phyloP scores from a whole-genome alignment of 495 filamentous ascomycete species.

The Penicillium samsonianum region DNA sequence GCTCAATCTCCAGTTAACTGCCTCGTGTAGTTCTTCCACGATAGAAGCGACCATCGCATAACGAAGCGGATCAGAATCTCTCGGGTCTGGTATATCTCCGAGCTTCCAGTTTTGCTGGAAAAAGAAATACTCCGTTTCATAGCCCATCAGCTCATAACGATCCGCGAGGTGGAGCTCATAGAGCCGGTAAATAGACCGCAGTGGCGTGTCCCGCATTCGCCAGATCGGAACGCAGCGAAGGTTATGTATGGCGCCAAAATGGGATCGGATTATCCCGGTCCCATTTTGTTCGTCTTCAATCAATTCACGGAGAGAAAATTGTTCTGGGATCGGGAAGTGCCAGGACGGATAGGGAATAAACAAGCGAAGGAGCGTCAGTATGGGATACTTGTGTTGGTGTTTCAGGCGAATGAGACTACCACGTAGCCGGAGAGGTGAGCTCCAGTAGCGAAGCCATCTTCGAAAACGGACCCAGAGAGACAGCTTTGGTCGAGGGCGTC shows the following conservation, averaged over 20 bases:
- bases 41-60: slow-evolving; percentile 44
- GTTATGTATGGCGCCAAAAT: background rate
- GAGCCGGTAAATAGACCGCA: slow-evolving; percentile 42
- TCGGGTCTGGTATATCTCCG: slow-evolving; percentile 35
- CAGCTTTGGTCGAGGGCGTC: slow-evolving; percentile 18
- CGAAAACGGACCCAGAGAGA: slow-evolving; percentile 28
- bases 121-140: slow-evolving; percentile 44
- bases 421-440: slow-evolving; percentile 31
- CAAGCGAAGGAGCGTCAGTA: slow-evolving; percentile 27
- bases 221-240: slow-evolving; percentile 37
- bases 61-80: slow-evolving; percentile 36
- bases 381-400: slow-evolving; percentile 26
- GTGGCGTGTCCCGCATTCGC: slow-evolving; percentile 38
- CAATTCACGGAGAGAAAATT: slow-evolving; percentile 20
- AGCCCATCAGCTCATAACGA: slow-evolving; percentile 26
- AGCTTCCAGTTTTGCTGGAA: slow-evolving; percentile 32
- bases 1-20: slow-evolving; percentile 43
- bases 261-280: background rate
- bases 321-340: slow-evolving; percentile 27
- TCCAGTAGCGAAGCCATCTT: slow-evolving; percentile 21
- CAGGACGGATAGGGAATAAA: slow-evolving; percentile 31
- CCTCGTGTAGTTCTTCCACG: slow-evolving; percentile 36
- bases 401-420: slow-evolving; percentile 27
- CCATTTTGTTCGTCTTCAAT: slow-evolving; percentile 25
- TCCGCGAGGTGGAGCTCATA: slow-evolving; percentile 37